Evolutionary conservation across 2,329 filamentous ascomycete species (phyloP), one percentile per base, ranked within the genome.

Genomic region (Monosporascus cannonballus): DNA sequence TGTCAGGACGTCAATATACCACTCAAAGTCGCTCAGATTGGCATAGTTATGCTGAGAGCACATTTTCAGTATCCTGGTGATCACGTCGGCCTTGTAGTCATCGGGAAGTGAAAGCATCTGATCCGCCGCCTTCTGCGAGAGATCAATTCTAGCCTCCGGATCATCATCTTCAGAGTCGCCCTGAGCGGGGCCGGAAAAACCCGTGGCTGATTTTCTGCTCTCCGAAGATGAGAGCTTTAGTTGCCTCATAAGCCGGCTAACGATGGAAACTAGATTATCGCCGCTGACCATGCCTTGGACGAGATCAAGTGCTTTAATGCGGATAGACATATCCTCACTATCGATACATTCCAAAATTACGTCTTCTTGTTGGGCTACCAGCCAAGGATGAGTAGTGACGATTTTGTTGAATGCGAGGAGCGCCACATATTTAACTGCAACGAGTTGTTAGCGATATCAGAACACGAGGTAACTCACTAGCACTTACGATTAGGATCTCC

Each of bases 261-360:
- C 90, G 49, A 97, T 89, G 1, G 83, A 81, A 53, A 90, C 81
- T 4, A 99, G 71, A 58, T 93, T 96, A 51, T 96, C 91, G 56
- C 81, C 84, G 61, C 86, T 93, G 55, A 97, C 91, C 90, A 99
- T 96, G 37, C 90, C 90, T 50, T 93, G 88, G 1, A 94, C 92
- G 24, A 99, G 78, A 61, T 97, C 91, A 37, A 99, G 76, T 5
- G 94, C 92, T 67, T 96, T 88, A 69, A 96, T 86, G 56, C 94
- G 87, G 64, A 99, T 99, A 4, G 92, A 96, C 55, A 99, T 94
- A 64, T 99, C 94, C 1, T 89, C 79, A 68, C 96, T 96, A 68
- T 97, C 94, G 62, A 99, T 90, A 67, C 94, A 99, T 64, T 95
- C 88, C 67, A 99, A 78, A 57, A 99, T 96, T 47, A 97, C 93